Evolutionary conservation across 2,329 filamentous ascomycete genomes (phyloP).

Genomic region (Albophoma yamanashiensis): DNA sequence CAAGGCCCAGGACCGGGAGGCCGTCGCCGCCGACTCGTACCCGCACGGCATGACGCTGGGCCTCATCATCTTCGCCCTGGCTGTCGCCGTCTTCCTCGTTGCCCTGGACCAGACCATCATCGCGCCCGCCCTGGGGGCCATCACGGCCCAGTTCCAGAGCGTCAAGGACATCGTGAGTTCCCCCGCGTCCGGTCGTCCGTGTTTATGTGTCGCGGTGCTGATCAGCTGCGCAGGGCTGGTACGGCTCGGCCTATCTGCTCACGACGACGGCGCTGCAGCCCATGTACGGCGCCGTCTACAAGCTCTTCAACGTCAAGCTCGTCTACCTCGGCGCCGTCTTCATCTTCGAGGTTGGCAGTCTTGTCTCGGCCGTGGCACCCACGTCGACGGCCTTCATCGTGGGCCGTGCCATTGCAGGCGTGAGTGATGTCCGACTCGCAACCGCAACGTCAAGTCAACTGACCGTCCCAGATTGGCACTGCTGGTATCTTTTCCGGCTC

Average conservation of each 20-base stretch:
- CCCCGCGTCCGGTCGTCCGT: neutral
- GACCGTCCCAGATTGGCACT: conserved; percentile 28
- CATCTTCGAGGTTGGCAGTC: conserved; percentile 32
- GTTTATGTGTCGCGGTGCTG: neutral
- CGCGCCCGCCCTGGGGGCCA: conserved; percentile 40
- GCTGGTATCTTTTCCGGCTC: conserved; percentile 40
- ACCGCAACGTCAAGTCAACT: conserved; percentile 4
- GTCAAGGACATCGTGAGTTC: conserved; percentile 32
- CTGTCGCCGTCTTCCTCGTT: conserved; percentile 36
- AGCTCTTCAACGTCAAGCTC: conserved; percentile 37
- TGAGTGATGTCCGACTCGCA: conserved; percentile 8
- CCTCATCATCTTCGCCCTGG: conserved; percentile 32
- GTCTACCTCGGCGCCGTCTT: conserved; percentile 31
- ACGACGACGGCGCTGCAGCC: conserved; percentile 38
- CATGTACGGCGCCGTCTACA: conserved; percentile 38
- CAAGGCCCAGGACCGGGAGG: conserved; percentile 5
- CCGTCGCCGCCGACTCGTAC: conserved; percentile 16
- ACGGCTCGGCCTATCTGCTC: conserved; percentile 37
- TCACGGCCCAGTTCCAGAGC: conserved; percentile 32
- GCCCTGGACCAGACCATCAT: conserved; percentile 42
- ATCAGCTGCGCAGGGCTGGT: conserved; percentile 29
- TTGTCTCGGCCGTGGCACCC: conserved; percentile 33
- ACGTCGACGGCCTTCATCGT: conserved; percentile 38
- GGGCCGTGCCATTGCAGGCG: conserved; percentile 39
- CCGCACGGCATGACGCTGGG: conserved; percentile 26